phyloP scores from a whole-genome alignment of 1,284 basidiomycete genomes.

The Coriolopsis trogii region DNA sequence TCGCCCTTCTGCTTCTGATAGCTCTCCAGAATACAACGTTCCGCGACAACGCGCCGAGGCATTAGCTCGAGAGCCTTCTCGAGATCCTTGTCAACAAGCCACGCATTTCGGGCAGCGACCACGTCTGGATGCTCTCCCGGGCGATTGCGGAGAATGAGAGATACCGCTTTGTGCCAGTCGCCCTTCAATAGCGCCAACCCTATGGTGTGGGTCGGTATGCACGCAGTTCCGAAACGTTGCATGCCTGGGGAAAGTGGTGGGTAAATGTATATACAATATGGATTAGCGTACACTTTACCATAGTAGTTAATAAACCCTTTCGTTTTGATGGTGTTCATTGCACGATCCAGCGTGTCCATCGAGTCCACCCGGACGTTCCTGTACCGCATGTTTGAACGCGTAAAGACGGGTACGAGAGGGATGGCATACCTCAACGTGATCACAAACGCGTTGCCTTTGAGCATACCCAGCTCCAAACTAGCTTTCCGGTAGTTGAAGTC shows the following conservation, averaged over 20 bases:
- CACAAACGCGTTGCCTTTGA: conserved; percentile 95
- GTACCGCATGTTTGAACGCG: neutral
- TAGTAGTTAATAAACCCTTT: conserved; percentile 99
- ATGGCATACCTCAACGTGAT: conserved; percentile 84
- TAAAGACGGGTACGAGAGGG: neutral
- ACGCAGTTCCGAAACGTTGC: conserved; percentile 98
- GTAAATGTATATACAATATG: conserved; percentile 1
- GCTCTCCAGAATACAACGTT: conserved; percentile 89
- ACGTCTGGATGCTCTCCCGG: conserved; percentile 92
- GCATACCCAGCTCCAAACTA: conserved; percentile 88
- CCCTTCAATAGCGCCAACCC: conserved; percentile 88
- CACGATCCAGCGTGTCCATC: conserved; percentile 70
- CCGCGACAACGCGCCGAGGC: conserved; percentile 90
- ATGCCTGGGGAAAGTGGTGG: conserved; percentile 61
- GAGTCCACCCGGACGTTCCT: conserved; percentile 86
- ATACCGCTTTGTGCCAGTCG: conserved; percentile 88
- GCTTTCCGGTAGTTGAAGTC: conserved; percentile 86
- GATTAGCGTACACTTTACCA: conserved; percentile 48
- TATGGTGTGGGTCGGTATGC: conserved; percentile 93
- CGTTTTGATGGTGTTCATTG: conserved; percentile 80
- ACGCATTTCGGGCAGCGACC: conserved; percentile 76
- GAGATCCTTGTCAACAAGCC: conserved; percentile 79
- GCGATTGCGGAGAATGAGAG: conserved; percentile 80
- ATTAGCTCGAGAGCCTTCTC: conserved; percentile 80
- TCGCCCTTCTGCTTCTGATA: conserved; percentile 83